A percentile compares a stretch with the other conserved stretches of the same genome.
Evolutionary conservation across 805 yeast species (phyloP).

Genomic region (Schizosaccharomyces cryophilus): DNA sequence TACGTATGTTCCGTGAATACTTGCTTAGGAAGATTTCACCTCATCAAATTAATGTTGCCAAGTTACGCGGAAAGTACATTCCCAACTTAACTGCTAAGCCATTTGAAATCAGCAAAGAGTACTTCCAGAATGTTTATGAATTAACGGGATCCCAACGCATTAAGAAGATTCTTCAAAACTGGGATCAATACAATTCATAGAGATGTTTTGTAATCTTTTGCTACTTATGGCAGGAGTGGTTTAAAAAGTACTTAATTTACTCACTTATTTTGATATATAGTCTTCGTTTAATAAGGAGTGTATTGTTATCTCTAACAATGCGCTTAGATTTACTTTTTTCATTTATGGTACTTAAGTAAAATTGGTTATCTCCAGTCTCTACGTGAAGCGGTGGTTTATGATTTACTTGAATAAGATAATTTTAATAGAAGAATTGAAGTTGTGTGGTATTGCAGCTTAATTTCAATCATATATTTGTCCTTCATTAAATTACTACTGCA

Average conservation of each 20-base stretch:
- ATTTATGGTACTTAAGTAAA: no score
- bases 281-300: constrained; percentile 2
- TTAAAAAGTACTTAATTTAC: background rate
- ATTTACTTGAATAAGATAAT: no score
- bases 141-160: constrained; percentile 81
- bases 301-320: background rate
- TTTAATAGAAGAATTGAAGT: no score
- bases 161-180: constrained; percentile 71
- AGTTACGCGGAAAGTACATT: constrained; percentile 81
- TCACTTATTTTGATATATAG: background rate
- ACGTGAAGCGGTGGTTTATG: no score
- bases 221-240: no score
- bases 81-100: constrained; percentile 98
- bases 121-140: constrained; percentile 84
- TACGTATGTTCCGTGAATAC: constrained; percentile 95
- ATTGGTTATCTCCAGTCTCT: no score
- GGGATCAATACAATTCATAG: constrained; percentile 53
- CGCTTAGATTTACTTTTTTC: no score
- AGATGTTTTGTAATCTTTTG: no score
- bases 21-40: constrained; percentile 84
- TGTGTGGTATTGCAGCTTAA: no score
- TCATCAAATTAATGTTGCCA: constrained; percentile 84
- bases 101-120: constrained; percentile 82
- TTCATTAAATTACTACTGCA: no score
- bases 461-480: no score